Conservation (phyloP, 2,329 filamentous ascomycete genomes). For the Fusarium sp. region DNA sequence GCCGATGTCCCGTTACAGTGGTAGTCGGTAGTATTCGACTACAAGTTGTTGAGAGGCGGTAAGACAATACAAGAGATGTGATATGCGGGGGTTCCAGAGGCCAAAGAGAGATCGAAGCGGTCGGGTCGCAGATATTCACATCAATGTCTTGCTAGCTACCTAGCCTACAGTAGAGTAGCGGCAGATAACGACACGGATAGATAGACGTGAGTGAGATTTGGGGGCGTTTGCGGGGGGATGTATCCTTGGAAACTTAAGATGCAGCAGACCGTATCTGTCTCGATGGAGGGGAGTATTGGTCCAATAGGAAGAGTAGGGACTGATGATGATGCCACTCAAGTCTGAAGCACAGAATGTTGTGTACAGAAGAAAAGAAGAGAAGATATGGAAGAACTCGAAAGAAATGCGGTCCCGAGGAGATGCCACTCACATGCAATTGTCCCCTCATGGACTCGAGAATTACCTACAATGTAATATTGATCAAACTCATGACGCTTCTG, state of each 20-base stretch:
- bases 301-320: slow-evolving; percentile 18
- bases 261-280: slow-evolving; percentile 29
- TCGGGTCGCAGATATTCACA: neutral
- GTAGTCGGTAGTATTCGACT: neutral
- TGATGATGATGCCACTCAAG: slow-evolving; percentile 13
- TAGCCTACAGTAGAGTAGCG: slow-evolving; percentile 6
- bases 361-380: neutral
- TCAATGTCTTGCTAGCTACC: neutral
- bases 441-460: neutral
- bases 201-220: slow-evolving; percentile 29
- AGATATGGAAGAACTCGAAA: neutral
- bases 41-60: slow-evolving; percentile 12
- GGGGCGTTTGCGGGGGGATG: slow-evolving; percentile 25
- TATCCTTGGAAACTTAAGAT: slow-evolving; percentile 26
- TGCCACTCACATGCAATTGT: neutral
- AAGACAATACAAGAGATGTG: slow-evolving; percentile 4
- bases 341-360: slow-evolving; percentile 17
- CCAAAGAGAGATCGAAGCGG: slow-evolving; percentile 1
- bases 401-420: neutral
- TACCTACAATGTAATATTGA: neutral
- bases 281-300: slow-evolving; percentile 1
- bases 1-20: slow-evolving; percentile 3
- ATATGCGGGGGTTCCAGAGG: slow-evolving; percentile 3
- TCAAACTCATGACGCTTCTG: slow-evolving; percentile 21
- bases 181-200: slow-evolving; percentile 16